Conservation (phyloP, 2,329 filamentous ascomycete species). For the Phoma sp. region DNA sequence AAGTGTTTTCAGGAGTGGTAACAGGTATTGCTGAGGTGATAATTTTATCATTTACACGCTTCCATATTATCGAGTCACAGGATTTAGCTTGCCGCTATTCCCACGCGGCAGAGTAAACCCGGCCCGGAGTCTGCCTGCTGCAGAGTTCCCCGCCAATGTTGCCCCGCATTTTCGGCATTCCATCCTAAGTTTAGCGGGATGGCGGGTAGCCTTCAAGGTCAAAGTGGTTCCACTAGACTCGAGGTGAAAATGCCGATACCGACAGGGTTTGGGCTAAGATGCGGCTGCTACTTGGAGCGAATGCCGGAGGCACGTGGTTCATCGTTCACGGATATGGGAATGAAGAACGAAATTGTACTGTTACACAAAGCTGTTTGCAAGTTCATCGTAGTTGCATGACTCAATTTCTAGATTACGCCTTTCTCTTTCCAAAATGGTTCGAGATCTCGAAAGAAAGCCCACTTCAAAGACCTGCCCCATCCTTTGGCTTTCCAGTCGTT, state of each 20-base stretch:
- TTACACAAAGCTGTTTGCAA: no score
- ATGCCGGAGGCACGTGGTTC: no score
- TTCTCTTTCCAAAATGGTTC: slow-evolving; percentile 27
- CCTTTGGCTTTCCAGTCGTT: slow-evolving; percentile 37
- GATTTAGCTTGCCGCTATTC: not conserved
- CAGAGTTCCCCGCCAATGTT: not conserved
- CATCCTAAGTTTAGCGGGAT: not conserved
- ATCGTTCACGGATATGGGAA: no score
- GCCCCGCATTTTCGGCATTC: slow-evolving; percentile 6
- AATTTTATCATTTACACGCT: not conserved
- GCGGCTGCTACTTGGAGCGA: no score
- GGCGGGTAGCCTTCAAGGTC: no score
- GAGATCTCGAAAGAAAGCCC: slow-evolving; percentile 36
- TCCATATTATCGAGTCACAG: not conserved
- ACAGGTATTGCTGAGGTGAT: not conserved
- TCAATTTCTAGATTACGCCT: slow-evolving; percentile 3
- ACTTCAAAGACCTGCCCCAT: slow-evolving; percentile 32
- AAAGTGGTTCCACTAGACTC: no score
- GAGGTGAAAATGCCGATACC: no score
- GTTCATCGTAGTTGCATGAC: no score
- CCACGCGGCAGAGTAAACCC: not conserved
- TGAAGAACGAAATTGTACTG: no score
- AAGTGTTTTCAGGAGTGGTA: not conserved
- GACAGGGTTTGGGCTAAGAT: no score
- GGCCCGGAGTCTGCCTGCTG: no score